These are phyloP conservation scores for Rubus idaeus DNA, from an alignment of 306 rosid genomes.

Conservation along the genomic window DNA sequence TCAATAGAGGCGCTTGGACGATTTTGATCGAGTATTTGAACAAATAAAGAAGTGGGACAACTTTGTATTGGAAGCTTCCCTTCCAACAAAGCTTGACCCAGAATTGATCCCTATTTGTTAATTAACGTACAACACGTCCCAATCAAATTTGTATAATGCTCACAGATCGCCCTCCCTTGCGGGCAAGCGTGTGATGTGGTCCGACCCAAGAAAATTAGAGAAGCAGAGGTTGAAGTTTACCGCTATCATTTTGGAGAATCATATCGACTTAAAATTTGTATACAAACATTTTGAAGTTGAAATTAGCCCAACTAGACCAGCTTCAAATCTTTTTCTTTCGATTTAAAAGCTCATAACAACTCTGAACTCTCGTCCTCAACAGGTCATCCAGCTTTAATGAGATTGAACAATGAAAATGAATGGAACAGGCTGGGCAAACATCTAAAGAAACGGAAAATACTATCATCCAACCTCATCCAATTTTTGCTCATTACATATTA, in stretches of 20 bases:
- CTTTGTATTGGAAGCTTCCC: neutral
- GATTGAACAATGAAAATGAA: neutral
- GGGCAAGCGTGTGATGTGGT: neutral
- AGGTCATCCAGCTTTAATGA: neutral
- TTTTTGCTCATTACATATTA: no score
- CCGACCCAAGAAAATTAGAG: neutral
- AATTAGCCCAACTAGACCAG: no score
- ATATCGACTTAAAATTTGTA: no score
- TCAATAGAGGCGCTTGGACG: constrained; percentile 6
- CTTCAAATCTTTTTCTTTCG: no score
- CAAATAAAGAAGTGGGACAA: neutral
- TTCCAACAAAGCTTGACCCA: constrained; percentile 6
- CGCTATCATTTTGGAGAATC: no score
- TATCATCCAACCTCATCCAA: no score
- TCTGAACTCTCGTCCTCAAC: no score
- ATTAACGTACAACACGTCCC: neutral
- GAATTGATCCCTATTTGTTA: neutral
- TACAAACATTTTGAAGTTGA: no score
- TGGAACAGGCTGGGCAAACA: neutral
- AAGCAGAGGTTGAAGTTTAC: no score
- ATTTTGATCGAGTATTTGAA: neutral
- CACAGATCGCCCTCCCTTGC: neutral
- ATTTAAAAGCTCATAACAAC: no score
- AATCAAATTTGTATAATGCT: neutral
- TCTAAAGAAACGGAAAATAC: neutral